Evolutionary conservation across 768 basidiomycete genomes (phyloP), one percentile per base, ranked within the genome.

Genomic region (Suillus sp.): DNA sequence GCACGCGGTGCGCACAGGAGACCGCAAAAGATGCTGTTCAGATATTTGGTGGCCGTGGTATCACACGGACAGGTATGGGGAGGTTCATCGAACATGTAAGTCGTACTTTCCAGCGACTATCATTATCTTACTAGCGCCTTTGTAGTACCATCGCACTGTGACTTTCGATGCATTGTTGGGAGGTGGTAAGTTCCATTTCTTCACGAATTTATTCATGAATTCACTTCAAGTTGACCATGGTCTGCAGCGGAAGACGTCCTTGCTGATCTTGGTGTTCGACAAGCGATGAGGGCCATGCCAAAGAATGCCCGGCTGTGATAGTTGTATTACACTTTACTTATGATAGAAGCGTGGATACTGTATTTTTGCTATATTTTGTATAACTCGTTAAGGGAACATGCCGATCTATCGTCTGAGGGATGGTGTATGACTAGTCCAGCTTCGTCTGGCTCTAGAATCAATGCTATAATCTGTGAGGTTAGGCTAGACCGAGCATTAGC

Each of bases 1-100:
- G 84, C 38, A 94, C 94, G 3, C 82, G 85, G 40, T 84, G 84
- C 18, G 91, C 90, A 0, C 91, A 92, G 70, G 88, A 91, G 43
- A 92, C 92, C 20, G 90, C 92, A 18, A 82, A 84, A 63, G 93
- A 95, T 68, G 92, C 93, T 1, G 82, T 84, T 6, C 79, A 90
- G 80, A 84, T 94, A 66, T 94, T 93, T 66, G 92, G 93, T 67
- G 94, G 93, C 10, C 85, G 94, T 61, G 93, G 91, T 55, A 85
- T 95, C 64, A 94, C 94, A 32, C 82, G 83, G 72, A 86, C 86
- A 16, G 92, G 93, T 35, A 87, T 87, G 86, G 88, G 88, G 38
- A 77, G 72, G 47, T 74, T 80, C 61, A 79, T 87, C 47, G 87
- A 89, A 66, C 86, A 87, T 69, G 81, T 81, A 59, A 61, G 80